Conservation (phyloP, 2,329 filamentous ascomycete species). For the Ceratocystiopsis minuta region DNA sequence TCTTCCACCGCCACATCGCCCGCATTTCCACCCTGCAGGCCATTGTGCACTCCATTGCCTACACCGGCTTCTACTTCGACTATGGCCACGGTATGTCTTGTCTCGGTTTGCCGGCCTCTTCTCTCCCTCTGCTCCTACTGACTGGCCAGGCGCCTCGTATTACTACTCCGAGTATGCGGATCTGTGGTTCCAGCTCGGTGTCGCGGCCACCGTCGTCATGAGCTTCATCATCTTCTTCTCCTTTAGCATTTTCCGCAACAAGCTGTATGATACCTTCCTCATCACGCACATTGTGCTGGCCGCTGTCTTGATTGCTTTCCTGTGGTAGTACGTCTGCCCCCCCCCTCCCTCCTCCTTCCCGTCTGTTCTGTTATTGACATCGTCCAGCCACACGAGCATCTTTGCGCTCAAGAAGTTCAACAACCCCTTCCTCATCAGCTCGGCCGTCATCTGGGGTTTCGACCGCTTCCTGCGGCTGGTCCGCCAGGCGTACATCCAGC, state of each 20-base stretch:
- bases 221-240: conserved; percentile 28
- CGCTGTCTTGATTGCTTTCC: conserved; percentile 21
- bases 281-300: conserved; percentile 23
- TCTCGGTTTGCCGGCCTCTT: not conserved
- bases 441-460: conserved; percentile 9
- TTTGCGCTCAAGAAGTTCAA: conserved; percentile 5
- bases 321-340: conserved; percentile 5
- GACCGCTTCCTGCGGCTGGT: conserved; percentile 17
- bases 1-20: conserved; percentile 50
- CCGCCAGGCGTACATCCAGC: conserved; percentile 24
- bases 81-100: not conserved
- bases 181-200: conserved; percentile 4
- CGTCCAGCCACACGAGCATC: conserved; percentile 6
- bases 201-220: conserved; percentile 24
- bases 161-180: not conserved
- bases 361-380: too few relatives aligned
- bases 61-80: conserved; percentile 20
- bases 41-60: conserved; percentile 42
- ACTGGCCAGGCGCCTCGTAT: not conserved
- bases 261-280: conserved; percentile 33
- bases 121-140: not conserved
- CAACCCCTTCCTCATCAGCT: conserved; percentile 7
- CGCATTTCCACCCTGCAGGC: conserved; percentile 42
- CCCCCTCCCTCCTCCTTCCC: not conserved
- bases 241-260: conserved; percentile 29